Conservation (phyloP, 23 red algal genomes). For the Cyanidium caldarium region DNA sequence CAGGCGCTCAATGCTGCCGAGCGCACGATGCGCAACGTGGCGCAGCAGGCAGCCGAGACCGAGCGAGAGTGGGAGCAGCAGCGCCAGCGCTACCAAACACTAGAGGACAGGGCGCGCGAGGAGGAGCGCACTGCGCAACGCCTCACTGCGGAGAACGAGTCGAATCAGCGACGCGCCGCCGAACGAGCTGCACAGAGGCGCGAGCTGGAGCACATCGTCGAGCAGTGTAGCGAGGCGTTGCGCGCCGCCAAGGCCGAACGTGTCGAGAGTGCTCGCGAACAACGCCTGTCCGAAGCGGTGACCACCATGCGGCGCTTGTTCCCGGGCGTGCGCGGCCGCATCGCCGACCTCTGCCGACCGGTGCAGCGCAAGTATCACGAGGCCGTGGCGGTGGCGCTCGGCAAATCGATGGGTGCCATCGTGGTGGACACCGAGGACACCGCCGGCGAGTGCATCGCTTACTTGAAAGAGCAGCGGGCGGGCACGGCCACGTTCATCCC, state of each 20-base stretch:
- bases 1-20: too few species aligned
- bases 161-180: background rate
- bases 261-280: conserved; percentile 31
- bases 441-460: conserved; percentile 72
- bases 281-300: conserved; percentile 33
- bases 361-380: conserved; percentile 61
- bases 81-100: too few species aligned
- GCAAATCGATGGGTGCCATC: conserved; percentile 70
- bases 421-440: conserved; percentile 79
- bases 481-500: conserved; percentile 83
- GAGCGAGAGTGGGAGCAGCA: too few species aligned
- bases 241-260: conserved; percentile 44
- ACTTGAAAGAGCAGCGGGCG: conserved; percentile 78
- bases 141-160: background rate
- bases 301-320: conserved; percentile 62
- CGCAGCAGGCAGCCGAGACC: too few species aligned
- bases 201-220: background rate
- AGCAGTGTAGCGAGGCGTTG: conserved; percentile 13
- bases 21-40: too few species aligned
- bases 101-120: background rate
- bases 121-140: background rate
- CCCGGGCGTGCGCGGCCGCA: conserved; percentile 68
- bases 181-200: background rate
- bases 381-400: conserved; percentile 70
- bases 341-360: conserved; percentile 73